Conservation (phyloP, 2,329 filamentous ascomycete genomes). For the Colletotrichum chlorophyti region DNA sequence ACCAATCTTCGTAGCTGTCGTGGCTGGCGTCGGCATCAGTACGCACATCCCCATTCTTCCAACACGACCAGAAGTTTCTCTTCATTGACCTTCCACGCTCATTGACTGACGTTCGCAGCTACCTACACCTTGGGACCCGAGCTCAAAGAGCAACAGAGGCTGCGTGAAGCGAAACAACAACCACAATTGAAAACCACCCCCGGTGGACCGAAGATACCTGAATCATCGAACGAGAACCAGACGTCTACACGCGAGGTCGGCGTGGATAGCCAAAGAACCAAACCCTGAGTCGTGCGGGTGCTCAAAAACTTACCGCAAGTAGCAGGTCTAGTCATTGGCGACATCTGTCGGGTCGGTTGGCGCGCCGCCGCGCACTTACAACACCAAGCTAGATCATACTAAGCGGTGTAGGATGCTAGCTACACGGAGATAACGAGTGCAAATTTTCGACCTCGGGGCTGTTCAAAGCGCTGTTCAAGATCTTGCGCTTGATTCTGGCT, state of each 20-base stretch:
- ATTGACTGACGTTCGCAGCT: slow-evolving; percentile 1
- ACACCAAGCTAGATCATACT: too few species aligned
- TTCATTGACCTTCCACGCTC: background rate
- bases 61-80: background rate
- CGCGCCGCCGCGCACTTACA: too few species aligned
- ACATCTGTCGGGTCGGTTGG: too few species aligned
- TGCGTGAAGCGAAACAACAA: background rate
- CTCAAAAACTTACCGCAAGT: too few species aligned
- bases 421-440: too few species aligned
- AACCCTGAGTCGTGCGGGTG: too few species aligned
- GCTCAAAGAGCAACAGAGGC: slow-evolving; percentile 17
- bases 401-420: too few species aligned
- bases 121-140: slow-evolving; percentile 17
- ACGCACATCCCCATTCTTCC: background rate
- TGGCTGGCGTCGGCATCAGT: slow-evolving; percentile 20
- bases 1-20: slow-evolving; percentile 14
- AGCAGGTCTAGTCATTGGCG: too few species aligned
- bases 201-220: background rate
- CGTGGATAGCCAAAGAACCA: background rate
- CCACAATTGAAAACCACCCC: background rate
- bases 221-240: background rate
- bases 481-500: background rate
- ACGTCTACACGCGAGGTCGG: background rate
- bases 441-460: too few species aligned
- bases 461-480: background rate